Base-by-base conservation (phyloP, 176 grass and related monocot genomes). In the Eragrostis nindensis region DNA sequence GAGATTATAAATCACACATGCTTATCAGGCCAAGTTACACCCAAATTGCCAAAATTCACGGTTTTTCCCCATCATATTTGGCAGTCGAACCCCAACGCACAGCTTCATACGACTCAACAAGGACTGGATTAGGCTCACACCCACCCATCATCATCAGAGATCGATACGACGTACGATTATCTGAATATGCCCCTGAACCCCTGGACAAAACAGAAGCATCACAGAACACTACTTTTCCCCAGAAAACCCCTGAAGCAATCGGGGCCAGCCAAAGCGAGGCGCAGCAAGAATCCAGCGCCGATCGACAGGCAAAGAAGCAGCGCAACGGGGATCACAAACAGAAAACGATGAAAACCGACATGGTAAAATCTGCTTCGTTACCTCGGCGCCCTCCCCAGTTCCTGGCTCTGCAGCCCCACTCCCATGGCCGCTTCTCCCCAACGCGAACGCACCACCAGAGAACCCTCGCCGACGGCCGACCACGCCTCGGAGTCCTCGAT, bases 281-380 rank as follows among this genome's bases (percentile, higher is more conserved):
- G 70, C 70, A 52, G 11, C 19, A 21, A 4, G 10, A 39, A 57
- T 57, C 71, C 71, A 74, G 19, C 46, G 17, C 14, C 70, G 70
- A 73, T 73, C 48, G 70, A 19, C 26, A 62, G 30, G 15, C 55
- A 32, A 16, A 21, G 41, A 26, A 64, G 56, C 74, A 59, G 72
- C 72, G 0, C n/a, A 19, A 1, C 39, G n/a, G 21, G 4, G 59
- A 56, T 57, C 18, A 29, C 29, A 32, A 53, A 66, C 1, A 13
- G 14, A 21, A 16, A 18, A 17, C 4, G 10, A 45, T 11, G 29
- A 41, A 5, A 6, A 45, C 2, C 40, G 15, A 6, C 40, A 14
- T 14, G 43, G 43, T 38, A 25, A 52, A 49, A 49, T 79, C 77
- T n/a, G 22, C 21, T n/a, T 5, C 12, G 62, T 14, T 3, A 30